phyloP scores from a whole-genome alignment of 768 basidiomycete genomes.

The Collybia mongolica region DNA sequence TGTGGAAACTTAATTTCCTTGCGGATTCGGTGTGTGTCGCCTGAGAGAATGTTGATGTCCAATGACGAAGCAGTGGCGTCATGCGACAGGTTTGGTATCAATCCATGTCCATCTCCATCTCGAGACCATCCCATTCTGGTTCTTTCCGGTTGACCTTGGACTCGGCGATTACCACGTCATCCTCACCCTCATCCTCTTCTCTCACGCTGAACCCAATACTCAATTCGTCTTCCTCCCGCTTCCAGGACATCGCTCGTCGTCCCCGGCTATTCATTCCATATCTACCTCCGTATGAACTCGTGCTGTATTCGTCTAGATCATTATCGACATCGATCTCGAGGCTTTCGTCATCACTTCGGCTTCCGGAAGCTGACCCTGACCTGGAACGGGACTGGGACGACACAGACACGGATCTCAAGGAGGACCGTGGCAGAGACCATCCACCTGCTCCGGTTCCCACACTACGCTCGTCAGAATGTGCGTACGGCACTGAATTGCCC shows the following conservation, averaged over 20 bases:
- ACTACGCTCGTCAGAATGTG: slow-evolving; percentile 19
- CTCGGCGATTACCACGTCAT: slow-evolving; percentile 16
- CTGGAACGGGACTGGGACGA: slow-evolving; percentile 29
- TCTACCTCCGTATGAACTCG: slow-evolving; percentile 15
- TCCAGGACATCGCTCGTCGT: slow-evolving; percentile 27
- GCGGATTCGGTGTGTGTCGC: background rate
- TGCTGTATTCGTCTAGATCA: slow-evolving; percentile 8
- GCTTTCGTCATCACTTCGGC: slow-evolving; percentile 28
- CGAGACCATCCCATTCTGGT: slow-evolving; percentile 56
- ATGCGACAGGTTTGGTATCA: slow-evolving; percentile 17
- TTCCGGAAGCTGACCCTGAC: slow-evolving; percentile 30
- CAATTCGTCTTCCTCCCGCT: slow-evolving; percentile 43
- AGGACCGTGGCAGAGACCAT: slow-evolving; percentile 58
- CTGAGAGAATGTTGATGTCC: background rate
- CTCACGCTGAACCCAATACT: slow-evolving; percentile 36
- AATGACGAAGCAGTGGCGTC: background rate
- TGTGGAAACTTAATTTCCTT: slow-evolving; percentile 6
- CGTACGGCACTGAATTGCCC: slow-evolving; percentile 7
- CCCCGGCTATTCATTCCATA: slow-evolving; percentile 16
- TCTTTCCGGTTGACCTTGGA: slow-evolving; percentile 22
- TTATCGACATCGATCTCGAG: slow-evolving; percentile 26
- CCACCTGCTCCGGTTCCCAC: slow-evolving; percentile 25
- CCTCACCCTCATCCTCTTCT: slow-evolving; percentile 48
- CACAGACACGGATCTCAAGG: slow-evolving; percentile 42
- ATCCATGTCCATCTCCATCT: slow-evolving; percentile 78